These are phyloP conservation scores for Cladosporium sphaerospermum DNA, from an alignment of 2,329 filamentous ascomycete genomes.

Conservation along the genomic window DNA sequence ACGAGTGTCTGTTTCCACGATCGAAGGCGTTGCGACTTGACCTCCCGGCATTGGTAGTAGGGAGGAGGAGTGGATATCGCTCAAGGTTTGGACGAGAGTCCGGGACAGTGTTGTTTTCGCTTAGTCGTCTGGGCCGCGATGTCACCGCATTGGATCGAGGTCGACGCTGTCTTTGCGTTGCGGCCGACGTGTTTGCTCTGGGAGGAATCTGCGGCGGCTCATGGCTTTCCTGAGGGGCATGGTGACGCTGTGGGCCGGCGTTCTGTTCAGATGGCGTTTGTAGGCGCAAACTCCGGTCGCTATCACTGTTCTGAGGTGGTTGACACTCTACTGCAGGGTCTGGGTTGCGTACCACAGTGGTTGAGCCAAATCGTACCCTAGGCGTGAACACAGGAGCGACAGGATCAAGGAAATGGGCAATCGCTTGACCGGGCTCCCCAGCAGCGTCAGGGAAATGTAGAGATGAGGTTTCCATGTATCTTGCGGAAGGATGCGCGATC, in stretches of 20 bases:
- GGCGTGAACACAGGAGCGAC: slow-evolving; percentile 26
- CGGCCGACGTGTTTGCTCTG: neutral
- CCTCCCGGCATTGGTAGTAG: slow-evolving; percentile 4
- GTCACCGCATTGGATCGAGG: slow-evolving; percentile 1
- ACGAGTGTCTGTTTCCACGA: neutral
- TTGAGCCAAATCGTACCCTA: slow-evolving; percentile 19
- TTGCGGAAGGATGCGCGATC: too few relatives aligned
- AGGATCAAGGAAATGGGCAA: slow-evolving; percentile 17
- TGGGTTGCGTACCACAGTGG: slow-evolving; percentile 1
- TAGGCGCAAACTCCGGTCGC: slow-evolving; percentile 15
- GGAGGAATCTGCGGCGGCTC: neutral
- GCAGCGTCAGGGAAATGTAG: too few relatives aligned
- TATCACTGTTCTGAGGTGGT: neutral
- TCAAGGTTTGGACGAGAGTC: slow-evolving; percentile 16
- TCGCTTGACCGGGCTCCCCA: neutral
- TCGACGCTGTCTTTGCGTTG: neutral
- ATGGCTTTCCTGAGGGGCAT: neutral
- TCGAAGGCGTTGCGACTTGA: slow-evolving; percentile 11
- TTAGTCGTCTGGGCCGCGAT: neutral
- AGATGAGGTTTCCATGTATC: too few relatives aligned
- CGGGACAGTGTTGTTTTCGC: neutral
- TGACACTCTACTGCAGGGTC: too few relatives aligned
- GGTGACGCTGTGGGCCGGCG: neutral
- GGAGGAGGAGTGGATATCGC: slow-evolving; percentile 20
- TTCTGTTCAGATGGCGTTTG: slow-evolving; percentile 22